phyloP scores from a whole-genome alignment of 2,329 filamentous ascomycete genomes.

The Bipolaris zeicola region DNA sequence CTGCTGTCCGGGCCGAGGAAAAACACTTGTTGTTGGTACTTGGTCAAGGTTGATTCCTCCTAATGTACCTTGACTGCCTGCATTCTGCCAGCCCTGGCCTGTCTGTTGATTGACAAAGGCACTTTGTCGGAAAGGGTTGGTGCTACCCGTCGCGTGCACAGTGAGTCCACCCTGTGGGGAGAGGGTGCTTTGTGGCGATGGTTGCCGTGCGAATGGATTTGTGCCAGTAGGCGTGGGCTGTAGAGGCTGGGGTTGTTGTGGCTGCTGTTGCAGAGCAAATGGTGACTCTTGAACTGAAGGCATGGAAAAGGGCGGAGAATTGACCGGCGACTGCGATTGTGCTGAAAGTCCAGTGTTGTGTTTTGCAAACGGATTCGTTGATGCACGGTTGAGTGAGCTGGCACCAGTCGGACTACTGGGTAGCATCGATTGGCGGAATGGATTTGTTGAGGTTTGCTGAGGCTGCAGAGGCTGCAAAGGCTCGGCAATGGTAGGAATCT shows the following conservation, averaged over 20 bases:
- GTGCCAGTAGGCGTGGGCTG: slow-evolving; percentile 69
- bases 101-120: slow-evolving; percentile 88
- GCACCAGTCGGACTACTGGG: slow-evolving; percentile 42
- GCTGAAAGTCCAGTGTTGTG: slow-evolving; percentile 46
- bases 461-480: slow-evolving; percentile 57
- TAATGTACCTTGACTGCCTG: slow-evolving; percentile 74
- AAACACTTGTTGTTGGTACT: slow-evolving; percentile 79
- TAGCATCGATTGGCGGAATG: slow-evolving; percentile 92
- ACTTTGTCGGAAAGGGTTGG: slow-evolving; percentile 93
- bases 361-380: slow-evolving; percentile 88
- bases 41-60: slow-evolving; percentile 75
- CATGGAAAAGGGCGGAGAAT: slow-evolving; percentile 35
- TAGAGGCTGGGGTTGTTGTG: slow-evolving; percentile 40
- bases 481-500: slow-evolving; percentile 42
- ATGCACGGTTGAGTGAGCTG: slow-evolving; percentile 62
- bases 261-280: slow-evolving; percentile 46
- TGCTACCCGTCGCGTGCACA: slow-evolving; percentile 82
- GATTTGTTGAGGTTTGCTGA: slow-evolving; percentile 87
- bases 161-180: slow-evolving; percentile 51
- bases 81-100: slow-evolving; percentile 85
- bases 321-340: slow-evolving; percentile 32
- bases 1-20: slow-evolving; percentile 73
- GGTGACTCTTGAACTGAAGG: slow-evolving; percentile 39
- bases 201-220: slow-evolving; percentile 70
- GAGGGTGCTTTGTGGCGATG: slow-evolving; percentile 48